Evolutionary conservation across 2,329 filamentous ascomycete species (phyloP).

Genomic region (Malbranchea cinnamomea): DNA sequence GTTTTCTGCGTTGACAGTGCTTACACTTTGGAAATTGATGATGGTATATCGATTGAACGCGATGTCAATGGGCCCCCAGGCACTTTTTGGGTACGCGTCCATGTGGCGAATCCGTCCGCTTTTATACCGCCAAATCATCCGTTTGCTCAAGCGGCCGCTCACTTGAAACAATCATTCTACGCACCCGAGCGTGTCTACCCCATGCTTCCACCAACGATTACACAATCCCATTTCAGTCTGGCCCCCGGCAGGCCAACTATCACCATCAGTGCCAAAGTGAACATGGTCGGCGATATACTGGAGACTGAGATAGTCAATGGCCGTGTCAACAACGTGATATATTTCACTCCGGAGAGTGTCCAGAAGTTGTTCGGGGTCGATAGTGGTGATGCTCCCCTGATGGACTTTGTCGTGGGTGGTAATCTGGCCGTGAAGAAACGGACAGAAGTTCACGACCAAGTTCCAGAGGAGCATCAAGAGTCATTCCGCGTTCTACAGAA

Average conservation of each 20-base stretch:
- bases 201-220: conserved; percentile 39
- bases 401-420: conserved; percentile 19
- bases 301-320: conserved; percentile 41
- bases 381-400: conserved; percentile 8
- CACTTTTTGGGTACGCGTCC: conserved; percentile 45
- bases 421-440: conserved; percentile 12
- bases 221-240: conserved; percentile 40
- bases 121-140: conserved; percentile 39
- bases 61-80: conserved; percentile 28
- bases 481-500: conserved; percentile 22
- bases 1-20: conserved; percentile 46
- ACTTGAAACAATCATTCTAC: conserved; percentile 40
- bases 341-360: conserved; percentile 33
- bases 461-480: conserved; percentile 21
- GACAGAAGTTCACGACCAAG: conserved; percentile 14
- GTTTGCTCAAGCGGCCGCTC: conserved; percentile 39
- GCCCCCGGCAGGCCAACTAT: conserved; percentile 38
- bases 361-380: conserved; percentile 23
- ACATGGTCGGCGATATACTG: conserved; percentile 36
- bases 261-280: conserved; percentile 45
- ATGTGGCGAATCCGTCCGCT: conserved; percentile 50
- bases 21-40: conserved; percentile 44
- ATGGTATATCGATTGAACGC: conserved; percentile 44
- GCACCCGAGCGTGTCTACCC: conserved; percentile 38
- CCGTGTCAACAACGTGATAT: conserved; percentile 38